Conservation (phyloP, 2,329 filamentous ascomycete species). For the Coniochaeta sp. region DNA sequence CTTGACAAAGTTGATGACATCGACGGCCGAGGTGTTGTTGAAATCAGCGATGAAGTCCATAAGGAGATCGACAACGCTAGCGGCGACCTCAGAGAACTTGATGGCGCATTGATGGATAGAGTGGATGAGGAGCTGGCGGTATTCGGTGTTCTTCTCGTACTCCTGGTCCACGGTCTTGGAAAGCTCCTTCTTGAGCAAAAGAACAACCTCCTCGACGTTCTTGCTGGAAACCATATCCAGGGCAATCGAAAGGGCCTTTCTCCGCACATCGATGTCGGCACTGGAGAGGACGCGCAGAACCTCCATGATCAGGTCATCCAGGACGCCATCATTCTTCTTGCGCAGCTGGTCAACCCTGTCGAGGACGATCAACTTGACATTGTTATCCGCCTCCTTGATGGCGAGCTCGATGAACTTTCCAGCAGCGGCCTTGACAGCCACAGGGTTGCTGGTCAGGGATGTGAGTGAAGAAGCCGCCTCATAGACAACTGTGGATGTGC, state of each 20-base stretch:
- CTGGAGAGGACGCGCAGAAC: constrained; percentile 91
- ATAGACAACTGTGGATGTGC: constrained; percentile 90
- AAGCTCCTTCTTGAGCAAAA: constrained; percentile 94
- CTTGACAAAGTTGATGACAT: constrained; percentile 98
- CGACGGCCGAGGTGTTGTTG: constrained; percentile 92
- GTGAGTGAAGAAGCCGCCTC: constrained; percentile 95
- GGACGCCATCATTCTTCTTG: constrained; percentile 68
- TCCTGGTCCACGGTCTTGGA: constrained; percentile 97
- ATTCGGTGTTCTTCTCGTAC: constrained; percentile 96
- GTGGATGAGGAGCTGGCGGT: constrained; percentile 90
- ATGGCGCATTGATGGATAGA: constrained; percentile 98
- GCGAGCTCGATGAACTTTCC: constrained; percentile 94
- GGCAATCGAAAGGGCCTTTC: constrained; percentile 83
- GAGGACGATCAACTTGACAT: constrained; percentile 96
- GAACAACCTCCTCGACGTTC: constrained; percentile 95
- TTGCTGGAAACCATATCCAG: constrained; percentile 98
- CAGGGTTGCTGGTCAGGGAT: constrained; percentile 88
- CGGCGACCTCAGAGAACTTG: constrained; percentile 96
- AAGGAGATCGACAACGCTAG: constrained; percentile 89
- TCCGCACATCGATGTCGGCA: constrained; percentile 90
- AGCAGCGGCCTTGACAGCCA: constrained; percentile 94
- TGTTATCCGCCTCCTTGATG: constrained; percentile 98
- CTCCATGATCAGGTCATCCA: constrained; percentile 96
- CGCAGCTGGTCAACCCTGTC: constrained; percentile 76
- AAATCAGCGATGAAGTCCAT: constrained; percentile 99